phyloP scores from a whole-genome alignment of 805 yeast species.

The Nakazawaea populi region DNA sequence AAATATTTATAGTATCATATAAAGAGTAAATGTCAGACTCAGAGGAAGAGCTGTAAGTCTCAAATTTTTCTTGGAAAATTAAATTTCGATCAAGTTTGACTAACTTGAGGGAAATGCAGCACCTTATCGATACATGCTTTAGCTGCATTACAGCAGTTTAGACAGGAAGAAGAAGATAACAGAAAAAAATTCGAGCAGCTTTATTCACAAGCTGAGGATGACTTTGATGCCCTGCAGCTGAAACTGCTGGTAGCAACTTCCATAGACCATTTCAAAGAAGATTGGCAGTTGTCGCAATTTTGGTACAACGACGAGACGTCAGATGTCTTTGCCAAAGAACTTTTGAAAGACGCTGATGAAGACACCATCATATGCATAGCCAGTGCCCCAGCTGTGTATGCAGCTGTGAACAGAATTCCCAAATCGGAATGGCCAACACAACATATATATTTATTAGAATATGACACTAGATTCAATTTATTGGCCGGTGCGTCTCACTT shows the following conservation, averaged over 20 bases:
- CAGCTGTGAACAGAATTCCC: conserved; percentile 61
- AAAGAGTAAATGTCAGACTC: conserved; percentile 6
- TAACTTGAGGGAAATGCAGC: conserved; percentile 23
- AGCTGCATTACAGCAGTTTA: conserved; percentile 60
- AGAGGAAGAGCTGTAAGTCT: conserved; percentile 10
- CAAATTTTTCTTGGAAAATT: neutral
- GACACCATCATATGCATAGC: conserved; percentile 69
- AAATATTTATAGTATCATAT: no score
- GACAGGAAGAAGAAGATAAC: conserved; percentile 54
- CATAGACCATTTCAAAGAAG: conserved; percentile 78
- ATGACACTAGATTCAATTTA: conserved; percentile 67
- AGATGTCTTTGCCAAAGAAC: conserved; percentile 55
- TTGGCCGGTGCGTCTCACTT: conserved; percentile 66
- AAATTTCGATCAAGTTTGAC: neutral
- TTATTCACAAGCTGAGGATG: conserved; percentile 51
- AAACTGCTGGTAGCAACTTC: conserved; percentile 11
- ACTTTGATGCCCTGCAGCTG: conserved; percentile 26
- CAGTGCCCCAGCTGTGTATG: conserved; percentile 90
- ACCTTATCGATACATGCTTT: conserved; percentile 42
- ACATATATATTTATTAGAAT: conserved; percentile 72
- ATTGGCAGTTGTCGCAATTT: conserved; percentile 92
- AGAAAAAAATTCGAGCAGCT: conserved; percentile 50
- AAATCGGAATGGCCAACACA: conserved; percentile 51
- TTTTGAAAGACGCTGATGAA: conserved; percentile 70
- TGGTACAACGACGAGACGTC: conserved; percentile 84